Base-by-base conservation (phyloP, 2,329 filamentous ascomycete species). In the Fusarium sp. region DNA sequence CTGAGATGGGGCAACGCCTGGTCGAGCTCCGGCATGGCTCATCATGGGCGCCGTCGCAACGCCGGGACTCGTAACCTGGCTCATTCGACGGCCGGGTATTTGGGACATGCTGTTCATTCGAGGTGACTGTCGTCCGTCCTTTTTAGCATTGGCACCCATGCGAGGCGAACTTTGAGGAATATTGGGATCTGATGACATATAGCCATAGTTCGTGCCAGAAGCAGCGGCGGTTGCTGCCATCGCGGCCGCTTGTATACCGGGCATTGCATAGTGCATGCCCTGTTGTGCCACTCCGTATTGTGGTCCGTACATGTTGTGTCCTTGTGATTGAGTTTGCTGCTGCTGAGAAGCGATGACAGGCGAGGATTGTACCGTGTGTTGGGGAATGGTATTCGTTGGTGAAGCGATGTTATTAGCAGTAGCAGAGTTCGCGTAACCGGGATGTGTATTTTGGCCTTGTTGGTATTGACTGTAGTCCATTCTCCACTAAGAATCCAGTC, bases 161-260 rank as follows among this genome's bases (percentile, higher is more conserved):
- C 94, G 90, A 53, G 95, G 94, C 7, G 94, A 97, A 28, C 90
- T 92, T 82, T 88, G 92, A 82, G 82, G 87, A 83, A 87, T 87
- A 84, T 87, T 91, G 26, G 89, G 87, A 78, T 95, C 93, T 61
- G 92, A 90, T 56, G 91, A 85, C 83, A 95, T 90, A 74, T 92
- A 91, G 70, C 92, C 92, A 75, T 92, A 93, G 71, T 86, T 90
- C 68, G 94, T 92, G 44, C 95, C 95, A 11, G 95, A 95, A 16
- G 95, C 95, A 3, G 95, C 95, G 24, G 95, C 95, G 3, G 95
- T 97, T 28, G 93, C 90, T 48, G 93, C 95, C 93, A 97, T 96
- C 65, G 95, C 95, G 55, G 95, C 95, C 20, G 95, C 95, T 82
- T 97, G 94, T 51, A 95, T 94, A 26, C 92, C 90, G 38, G 92